Evolutionary conservation across 139 green algal genomes (phyloP).

Genomic region (Diplosphaera chodatii): DNA sequence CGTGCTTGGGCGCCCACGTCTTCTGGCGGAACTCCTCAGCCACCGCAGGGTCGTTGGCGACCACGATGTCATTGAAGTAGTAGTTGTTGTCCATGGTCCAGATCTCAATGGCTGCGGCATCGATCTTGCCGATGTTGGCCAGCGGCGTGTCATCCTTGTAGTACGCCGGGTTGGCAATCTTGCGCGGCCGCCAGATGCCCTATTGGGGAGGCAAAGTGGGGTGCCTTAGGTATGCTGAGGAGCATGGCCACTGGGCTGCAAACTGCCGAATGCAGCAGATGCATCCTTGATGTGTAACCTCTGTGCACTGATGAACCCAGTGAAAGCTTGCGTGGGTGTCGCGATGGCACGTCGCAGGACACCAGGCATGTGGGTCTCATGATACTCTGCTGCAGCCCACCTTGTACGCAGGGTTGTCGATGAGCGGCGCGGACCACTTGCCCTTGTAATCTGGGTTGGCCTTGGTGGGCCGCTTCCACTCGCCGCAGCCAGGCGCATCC

Average conservation of each 20-base stretch:
- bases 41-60: slow-evolving; percentile 46
- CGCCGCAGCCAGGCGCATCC: slow-evolving; percentile 71
- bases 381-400: no score
- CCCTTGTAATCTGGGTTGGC: slow-evolving; percentile 91
- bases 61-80: slow-evolving; percentile 79
- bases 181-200: slow-evolving; percentile 53
- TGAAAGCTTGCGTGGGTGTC: no score
- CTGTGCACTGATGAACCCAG: no score
- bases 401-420: slow-evolving; percentile 93
- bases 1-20: slow-evolving; percentile 50
- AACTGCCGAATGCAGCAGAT: neutral
- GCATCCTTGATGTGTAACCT: no score
- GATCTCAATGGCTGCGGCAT: slow-evolving; percentile 79
- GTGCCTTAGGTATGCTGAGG: no score
- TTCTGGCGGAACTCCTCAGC: slow-evolving; percentile 42
- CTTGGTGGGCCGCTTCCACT: slow-evolving; percentile 78
- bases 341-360: no score
- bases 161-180: slow-evolving; percentile 76
- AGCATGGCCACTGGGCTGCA: no score
- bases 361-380: no score
- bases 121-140: slow-evolving; percentile 58
- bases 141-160: slow-evolving; percentile 51
- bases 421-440: slow-evolving; percentile 65
- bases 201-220: neutral
- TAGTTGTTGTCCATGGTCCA: slow-evolving; percentile 76